Evolutionary conservation across 2,329 filamentous ascomycete species (phyloP), one percentile per base, ranked within the genome.

Genomic region (Berkeleyomyces basicola): DNA sequence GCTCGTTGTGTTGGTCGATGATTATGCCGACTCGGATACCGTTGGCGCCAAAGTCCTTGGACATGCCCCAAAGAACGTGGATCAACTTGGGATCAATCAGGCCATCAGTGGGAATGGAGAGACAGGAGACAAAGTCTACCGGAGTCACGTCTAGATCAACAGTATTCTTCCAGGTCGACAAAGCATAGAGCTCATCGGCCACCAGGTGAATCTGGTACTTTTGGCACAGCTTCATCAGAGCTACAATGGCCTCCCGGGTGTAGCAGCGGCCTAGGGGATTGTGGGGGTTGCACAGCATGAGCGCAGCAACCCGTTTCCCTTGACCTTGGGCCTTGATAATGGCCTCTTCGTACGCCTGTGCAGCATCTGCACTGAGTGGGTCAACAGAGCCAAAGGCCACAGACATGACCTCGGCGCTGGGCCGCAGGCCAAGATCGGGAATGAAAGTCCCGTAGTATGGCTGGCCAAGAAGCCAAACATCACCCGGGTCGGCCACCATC

Each of bases 31-130:
- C 65, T 0, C 80, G 75, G 6, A 82, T 70, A 0, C 82, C 82
- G 49, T 81, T 82, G 23, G 78, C 77, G 33, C 79, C 78, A 69
- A 83, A 84, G 68, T 82, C 80, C 67, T 79, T 77, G 59, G 71
- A 74, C 67, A 75, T 71, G 33, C 74, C 73, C 69, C 77, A 75
- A 31, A 80, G 69, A 1, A 81, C 75, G 68, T 84, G 82, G 0
- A 84, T 71, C 1, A 76, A 72, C 6, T 68, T 66, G 0, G 75
- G 71, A 63, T 82, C 75, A 40, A 83, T 79, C 40, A 79, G 66
- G 0, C 70, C 75, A 0, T 67, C 63, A 0, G 71, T 68, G 31
- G 78, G 71, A 16, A 81, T 75, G 0, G 77, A 72, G 1, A 80
- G 70, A 0, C 71, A 70, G 0, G 78, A 81, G 7, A 73, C 72